These are phyloP conservation scores for Houttuynia cordata DNA, from an alignment of 164 flowering plant species.

Conservation along the genomic window DNA sequence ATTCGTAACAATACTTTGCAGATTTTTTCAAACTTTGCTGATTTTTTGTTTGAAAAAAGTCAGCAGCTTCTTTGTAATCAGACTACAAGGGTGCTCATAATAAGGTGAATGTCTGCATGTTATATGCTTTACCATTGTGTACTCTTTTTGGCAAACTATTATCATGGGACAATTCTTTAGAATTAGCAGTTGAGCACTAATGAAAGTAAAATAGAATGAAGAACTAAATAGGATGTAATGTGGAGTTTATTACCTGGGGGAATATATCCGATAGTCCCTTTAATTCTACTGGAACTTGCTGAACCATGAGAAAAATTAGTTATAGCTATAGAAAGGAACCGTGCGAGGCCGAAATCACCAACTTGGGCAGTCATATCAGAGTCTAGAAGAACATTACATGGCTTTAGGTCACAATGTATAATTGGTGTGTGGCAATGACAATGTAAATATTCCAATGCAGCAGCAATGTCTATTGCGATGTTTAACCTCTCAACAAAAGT, in stretches of 20 bases:
- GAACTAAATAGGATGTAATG: background rate
- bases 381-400: slow-evolving; percentile 20
- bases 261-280: slow-evolving; percentile 14
- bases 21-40: too few relatives aligned
- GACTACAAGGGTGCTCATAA: too few relatives aligned
- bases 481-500: slow-evolving; percentile 19
- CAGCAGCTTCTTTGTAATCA: too few relatives aligned
- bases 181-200: too few relatives aligned
- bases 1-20: too few relatives aligned
- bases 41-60: too few relatives aligned
- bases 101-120: too few relatives aligned
- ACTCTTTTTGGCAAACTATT: too few relatives aligned
- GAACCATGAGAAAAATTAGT: background rate
- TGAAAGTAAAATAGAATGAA: too few relatives aligned
- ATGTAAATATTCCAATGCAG: slow-evolving; percentile 27
- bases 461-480: slow-evolving; percentile 26
- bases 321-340: background rate
- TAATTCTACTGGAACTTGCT: slow-evolving; percentile 1
- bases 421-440: slow-evolving; percentile 8
- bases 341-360: slow-evolving; percentile 14
- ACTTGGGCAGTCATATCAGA: slow-evolving; percentile 11
- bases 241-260: slow-evolving; percentile 12
- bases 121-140: too few relatives aligned
- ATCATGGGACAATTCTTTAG: too few relatives aligned
- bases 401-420: slow-evolving; percentile 17